Evolutionary conservation across 2,329 filamentous ascomycete species (phyloP).

Genomic region (Periconia macrospinosa): DNA sequence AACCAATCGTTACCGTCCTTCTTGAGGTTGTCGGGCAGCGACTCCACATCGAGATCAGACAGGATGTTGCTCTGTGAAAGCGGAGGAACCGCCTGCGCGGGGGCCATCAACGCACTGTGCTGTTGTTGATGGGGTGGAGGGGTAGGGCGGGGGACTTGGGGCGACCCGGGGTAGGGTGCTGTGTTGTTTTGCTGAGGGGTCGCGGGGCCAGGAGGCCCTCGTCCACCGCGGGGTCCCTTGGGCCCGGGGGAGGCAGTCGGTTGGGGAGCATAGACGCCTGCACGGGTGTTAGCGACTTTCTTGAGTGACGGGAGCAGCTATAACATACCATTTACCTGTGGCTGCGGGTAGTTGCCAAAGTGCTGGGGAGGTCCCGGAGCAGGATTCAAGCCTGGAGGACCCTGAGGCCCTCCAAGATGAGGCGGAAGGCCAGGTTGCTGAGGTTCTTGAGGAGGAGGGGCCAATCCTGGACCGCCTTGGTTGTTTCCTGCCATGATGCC

Average conservation of each 20-base stretch:
- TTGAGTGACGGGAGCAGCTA: constrained; percentile 6
- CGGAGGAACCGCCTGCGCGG: constrained; percentile 40
- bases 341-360: constrained; percentile 71
- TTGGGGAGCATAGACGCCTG: constrained; percentile 75
- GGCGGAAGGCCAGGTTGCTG: constrained; percentile 60
- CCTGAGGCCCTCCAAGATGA: constrained; percentile 72
- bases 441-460: constrained; percentile 66
- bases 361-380: constrained; percentile 64
- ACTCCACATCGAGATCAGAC: constrained; percentile 83
- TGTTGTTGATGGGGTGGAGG: constrained; percentile 56
- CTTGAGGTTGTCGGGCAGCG: constrained; percentile 83
- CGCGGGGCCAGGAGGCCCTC: constrained; percentile 68
- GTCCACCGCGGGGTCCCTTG: constrained; percentile 65
- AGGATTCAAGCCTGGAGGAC: constrained; percentile 66
- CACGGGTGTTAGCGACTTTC: background rate
- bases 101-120: constrained; percentile 34
- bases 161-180: constrained; percentile 85
- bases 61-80: constrained; percentile 66
- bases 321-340: constrained; percentile 62
- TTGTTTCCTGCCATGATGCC: constrained; percentile 92
- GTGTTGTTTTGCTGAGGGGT: constrained; percentile 91
- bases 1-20: constrained; percentile 92
- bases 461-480: constrained; percentile 82
- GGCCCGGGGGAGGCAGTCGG: constrained; percentile 84
- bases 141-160: constrained; percentile 78